Evolutionary conservation across 768 basidiomycete genomes (phyloP).

Genomic region (Rhodotorula paludigena): DNA sequence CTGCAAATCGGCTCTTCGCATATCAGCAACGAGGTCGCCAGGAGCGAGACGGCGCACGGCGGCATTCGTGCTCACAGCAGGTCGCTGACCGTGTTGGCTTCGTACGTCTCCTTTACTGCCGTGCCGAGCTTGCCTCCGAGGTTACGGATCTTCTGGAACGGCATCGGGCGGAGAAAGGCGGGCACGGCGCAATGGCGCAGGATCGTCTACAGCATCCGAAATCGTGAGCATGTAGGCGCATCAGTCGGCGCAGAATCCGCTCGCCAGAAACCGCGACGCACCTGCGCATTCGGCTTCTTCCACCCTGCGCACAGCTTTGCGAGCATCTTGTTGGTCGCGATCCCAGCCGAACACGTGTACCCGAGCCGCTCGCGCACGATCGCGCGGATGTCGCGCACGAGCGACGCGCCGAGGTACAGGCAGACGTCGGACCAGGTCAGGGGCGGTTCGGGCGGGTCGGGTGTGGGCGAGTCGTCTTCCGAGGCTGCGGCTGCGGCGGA

Average conservation of each 20-base stretch:
- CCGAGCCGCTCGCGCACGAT: conserved; percentile 67
- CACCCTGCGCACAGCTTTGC: conserved; percentile 92
- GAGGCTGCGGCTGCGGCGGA: neutral
- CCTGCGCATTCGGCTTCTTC: conserved; percentile 84
- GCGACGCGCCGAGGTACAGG: conserved; percentile 76
- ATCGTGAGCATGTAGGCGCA: conserved; percentile 25
- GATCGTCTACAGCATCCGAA: conserved; percentile 58
- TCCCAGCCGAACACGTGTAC: conserved; percentile 58
- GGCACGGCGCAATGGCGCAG: conserved; percentile 78
- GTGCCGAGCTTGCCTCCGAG: conserved; percentile 91
- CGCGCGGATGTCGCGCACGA: conserved; percentile 69
- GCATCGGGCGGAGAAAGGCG: conserved; percentile 71
- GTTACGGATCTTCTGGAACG: conserved; percentile 92
- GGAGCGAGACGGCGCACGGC: too few species aligned
- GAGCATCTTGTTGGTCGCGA: conserved; percentile 57
- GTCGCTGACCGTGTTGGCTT: conserved; percentile 82
- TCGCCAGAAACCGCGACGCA: conserved; percentile 44
- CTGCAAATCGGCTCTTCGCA: conserved; percentile 40
- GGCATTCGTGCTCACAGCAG: conserved; percentile 83
- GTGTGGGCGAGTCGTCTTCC: neutral
- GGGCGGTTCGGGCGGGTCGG: conserved; percentile 11
- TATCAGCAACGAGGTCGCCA: too few species aligned
- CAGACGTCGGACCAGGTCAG: conserved; percentile 88
- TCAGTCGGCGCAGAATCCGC: neutral
- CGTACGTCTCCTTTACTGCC: conserved; percentile 78